phyloP scores from a whole-genome alignment of 805 yeast species.

The Clavispora vitiphila region DNA sequence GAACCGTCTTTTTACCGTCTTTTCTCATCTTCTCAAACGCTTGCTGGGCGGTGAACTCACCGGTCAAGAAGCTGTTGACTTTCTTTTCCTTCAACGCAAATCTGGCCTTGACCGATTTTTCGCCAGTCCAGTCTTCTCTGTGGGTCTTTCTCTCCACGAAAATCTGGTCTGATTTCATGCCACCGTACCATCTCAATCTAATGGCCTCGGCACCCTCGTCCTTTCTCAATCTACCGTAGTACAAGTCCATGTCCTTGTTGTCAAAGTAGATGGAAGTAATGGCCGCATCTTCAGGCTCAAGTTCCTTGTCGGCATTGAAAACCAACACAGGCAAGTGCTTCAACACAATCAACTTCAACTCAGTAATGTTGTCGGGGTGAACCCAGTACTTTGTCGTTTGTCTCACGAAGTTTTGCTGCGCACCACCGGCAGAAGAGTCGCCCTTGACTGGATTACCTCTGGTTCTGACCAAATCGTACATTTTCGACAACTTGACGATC shows the following conservation, averaged over 20 bases:
- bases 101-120: conserved; percentile 97
- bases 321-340: conserved; percentile 96
- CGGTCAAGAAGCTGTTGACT: conserved; percentile 78
- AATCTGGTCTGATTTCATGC: conserved; percentile 87
- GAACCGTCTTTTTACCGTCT: conserved; percentile 81
- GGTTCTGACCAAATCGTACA: conserved; percentile 90
- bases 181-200: conserved; percentile 98
- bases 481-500: conserved; percentile 82
- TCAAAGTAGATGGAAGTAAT: conserved; percentile 96
- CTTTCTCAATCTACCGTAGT: conserved; percentile 90
- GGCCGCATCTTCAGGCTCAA: conserved; percentile 90
- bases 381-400: conserved; percentile 99
- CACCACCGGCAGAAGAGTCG: conserved; percentile 96
- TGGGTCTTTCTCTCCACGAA: conserved; percentile 98
- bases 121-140: conserved; percentile 99
- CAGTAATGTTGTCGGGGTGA: conserved; percentile 96
- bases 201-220: conserved; percentile 99
- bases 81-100: conserved; percentile 88
- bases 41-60: conserved; percentile 80
- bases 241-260: conserved; percentile 81
- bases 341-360: conserved; percentile 83
- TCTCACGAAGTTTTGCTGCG: conserved; percentile 95
- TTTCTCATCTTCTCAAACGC: conserved; percentile 89
- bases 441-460: conserved; percentile 94
- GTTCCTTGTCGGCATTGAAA: conserved; percentile 93